Evolutionary conservation across 2,329 filamentous ascomycete species (phyloP).

Genomic region (Lecanosticta acicola): DNA sequence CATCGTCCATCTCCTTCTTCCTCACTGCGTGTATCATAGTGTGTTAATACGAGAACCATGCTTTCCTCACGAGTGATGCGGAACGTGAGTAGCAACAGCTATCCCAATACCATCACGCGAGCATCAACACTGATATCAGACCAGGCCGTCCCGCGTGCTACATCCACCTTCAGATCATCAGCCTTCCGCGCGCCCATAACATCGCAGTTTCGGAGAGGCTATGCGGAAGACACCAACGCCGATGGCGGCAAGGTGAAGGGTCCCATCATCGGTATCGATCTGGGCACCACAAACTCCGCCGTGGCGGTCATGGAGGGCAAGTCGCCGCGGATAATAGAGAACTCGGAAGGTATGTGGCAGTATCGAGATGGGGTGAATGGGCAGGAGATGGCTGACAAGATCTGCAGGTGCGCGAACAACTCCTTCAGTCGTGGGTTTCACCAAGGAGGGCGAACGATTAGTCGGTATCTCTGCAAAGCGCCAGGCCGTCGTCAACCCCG

Average conservation of each 20-base stretch:
- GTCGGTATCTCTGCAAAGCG: slow-evolving; percentile 97
- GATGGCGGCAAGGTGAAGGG: slow-evolving; percentile 83
- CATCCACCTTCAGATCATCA: slow-evolving; percentile 33
- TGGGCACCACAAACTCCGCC: slow-evolving; percentile 96
- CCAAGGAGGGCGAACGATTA: slow-evolving; percentile 89
- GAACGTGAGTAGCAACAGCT: slow-evolving; percentile 27
- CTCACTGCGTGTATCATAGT: slow-evolving; percentile 19
- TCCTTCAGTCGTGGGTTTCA: slow-evolving; percentile 91
- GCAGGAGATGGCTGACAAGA: slow-evolving; percentile 15
- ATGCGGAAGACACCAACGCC: slow-evolving; percentile 47
- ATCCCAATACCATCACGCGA: slow-evolving; percentile 24
- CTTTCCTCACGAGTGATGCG: slow-evolving; percentile 33
- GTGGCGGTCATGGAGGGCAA: slow-evolving; percentile 98
- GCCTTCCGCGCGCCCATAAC: slow-evolving; percentile 59
- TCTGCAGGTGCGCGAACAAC: slow-evolving; percentile 74
- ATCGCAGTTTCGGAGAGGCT: slow-evolving; percentile 66
- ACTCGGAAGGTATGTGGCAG: slow-evolving; percentile 70
- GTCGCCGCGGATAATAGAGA: slow-evolving; percentile 91
- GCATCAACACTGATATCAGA: slow-evolving; percentile 21
- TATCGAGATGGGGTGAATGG: slow-evolving; percentile 1
- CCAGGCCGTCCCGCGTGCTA: slow-evolving; percentile 33
- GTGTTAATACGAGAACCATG: slow-evolving; percentile 27
- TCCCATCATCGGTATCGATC: slow-evolving; percentile 94
- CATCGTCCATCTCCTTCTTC: slow-evolving; percentile 10
- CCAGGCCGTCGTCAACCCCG: slow-evolving; percentile 95